Percentiles rank a stretch among this genome's conserved stretches.
Conservation (phyloP, 352 stramenopile species). For the Phytophthora crassamura region DNA sequence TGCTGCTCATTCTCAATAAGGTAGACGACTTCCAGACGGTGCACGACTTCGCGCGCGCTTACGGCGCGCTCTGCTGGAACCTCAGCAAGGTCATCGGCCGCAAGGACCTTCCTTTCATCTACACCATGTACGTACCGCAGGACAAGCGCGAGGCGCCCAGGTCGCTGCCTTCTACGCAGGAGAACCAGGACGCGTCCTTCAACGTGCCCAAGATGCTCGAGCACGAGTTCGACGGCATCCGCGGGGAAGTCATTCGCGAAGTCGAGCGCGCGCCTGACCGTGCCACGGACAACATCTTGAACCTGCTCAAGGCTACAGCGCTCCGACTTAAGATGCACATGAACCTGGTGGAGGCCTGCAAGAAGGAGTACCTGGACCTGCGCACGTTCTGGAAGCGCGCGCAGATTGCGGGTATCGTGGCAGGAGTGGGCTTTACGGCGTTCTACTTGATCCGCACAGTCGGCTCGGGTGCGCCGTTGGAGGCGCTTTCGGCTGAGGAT, state of each 20-base stretch:
- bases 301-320: constrained; percentile 80
- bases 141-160: constrained; percentile 47
- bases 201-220: constrained; percentile 81
- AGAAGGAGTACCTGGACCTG: constrained; percentile 79
- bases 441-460: constrained; percentile 85
- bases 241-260: constrained; percentile 85
- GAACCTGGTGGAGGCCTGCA: constrained; percentile 77
- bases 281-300: constrained; percentile 85
- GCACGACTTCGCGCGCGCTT: constrained; percentile 87
- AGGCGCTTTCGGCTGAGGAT: constrained; percentile 42
- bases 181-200: constrained; percentile 23
- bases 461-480: constrained; percentile 32
- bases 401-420: constrained; percentile 66
- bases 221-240: constrained; percentile 87
- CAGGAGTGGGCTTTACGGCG: constrained; percentile 64
- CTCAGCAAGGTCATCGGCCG: constrained; percentile 88
- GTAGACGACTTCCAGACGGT: constrained; percentile 89
- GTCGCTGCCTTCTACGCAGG: constrained; percentile 15
- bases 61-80: constrained; percentile 90
- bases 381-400: constrained; percentile 78
- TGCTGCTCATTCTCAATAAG: constrained; percentile 90
- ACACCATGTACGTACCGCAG: constrained; percentile 89
- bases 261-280: constrained; percentile 82
- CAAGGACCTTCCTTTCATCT: constrained; percentile 90
- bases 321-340: constrained; percentile 88